Base-by-base conservation (phyloP, 345 rosid genomes). In the Sisymbrium irio region DNA sequence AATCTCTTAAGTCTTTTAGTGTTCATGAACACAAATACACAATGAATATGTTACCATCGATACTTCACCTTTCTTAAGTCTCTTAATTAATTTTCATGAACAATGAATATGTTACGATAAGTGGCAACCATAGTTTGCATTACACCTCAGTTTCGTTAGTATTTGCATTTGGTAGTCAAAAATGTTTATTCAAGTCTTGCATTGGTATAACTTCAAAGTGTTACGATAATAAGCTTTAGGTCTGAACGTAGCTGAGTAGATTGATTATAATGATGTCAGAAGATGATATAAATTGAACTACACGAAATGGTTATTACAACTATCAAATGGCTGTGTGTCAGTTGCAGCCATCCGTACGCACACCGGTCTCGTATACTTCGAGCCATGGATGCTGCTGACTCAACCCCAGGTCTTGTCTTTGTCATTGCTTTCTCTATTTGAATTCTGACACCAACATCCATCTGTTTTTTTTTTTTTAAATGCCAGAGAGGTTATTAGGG, bases 291-390 rank as follows among this genome's bases (percentile, higher is more conserved):
- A 67, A 51, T 50, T 50, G 51, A 60, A 4, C 54, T 67, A 68
- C 69, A 75, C 51, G 62, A 10, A 73, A 58, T 59, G 67, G 27
- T 45, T 41, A 64, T 54, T 56, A 70, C 28, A 39, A 63, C 20
- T 46, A 58, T 77, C 57, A 71, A 33, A 77, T 58, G 44, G 72
- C 49, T 64, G 71, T 71, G 68, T 47, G 80, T 64, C 42, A 94
- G 72, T 72, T 75, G 90, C 10, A 95, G 64, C 99, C 98, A 92
- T 33, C 97, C 98, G 67, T 84, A 95, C 12, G 90, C 96, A 78
- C 94, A 86, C 15, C 90, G 87, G 44, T 95, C 91, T 62, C 97
- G 78, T 0, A 78, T 77, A 67, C 79, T 76, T 69, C 81, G 84
- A 65, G 86, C 76, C 0, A 78, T 82, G 17, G 89, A 78, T 32